Base-by-base conservation (phyloP, 257 asterid genomes). In the Mentha longifolia region DNA sequence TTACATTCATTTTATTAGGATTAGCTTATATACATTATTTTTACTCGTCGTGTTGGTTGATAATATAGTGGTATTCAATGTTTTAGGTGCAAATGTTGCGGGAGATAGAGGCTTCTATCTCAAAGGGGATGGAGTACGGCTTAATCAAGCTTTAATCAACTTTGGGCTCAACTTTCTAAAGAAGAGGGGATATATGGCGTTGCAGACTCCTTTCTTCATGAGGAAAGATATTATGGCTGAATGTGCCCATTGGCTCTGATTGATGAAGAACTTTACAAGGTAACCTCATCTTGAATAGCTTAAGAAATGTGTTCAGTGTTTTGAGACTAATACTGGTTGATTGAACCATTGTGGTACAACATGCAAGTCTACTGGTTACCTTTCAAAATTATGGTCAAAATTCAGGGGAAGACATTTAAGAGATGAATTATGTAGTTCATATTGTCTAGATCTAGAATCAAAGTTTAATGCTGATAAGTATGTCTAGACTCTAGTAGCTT, bases 221-320 rank as follows among this genome's bases (percentile, higher is more conserved):
- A 85, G 90, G 78, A 89, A 91, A 83, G 97, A 88, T 60, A 84
- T 89, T 30, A 91, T 94, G 99, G 95, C 85, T 19, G 91, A 88
- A 72, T 91, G 99, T 83, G 98, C 99, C 65, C 99, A 94, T 72
- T 94, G 78, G 86, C 96, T 25, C 99, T 91, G 65, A 91, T 94
- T 66, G 97, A 94, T 59, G 99, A 94, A 70, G 99, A 94, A 68
- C 99, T 91, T 72, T 94, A 94, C 83, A 89, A 89, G 96, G 99
- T 89, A 76, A 79, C 16, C 42, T 19, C 33, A 67, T 68, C n/a
- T 37, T 55, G 49, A 59, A 68, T 66, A 35, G 61, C 43, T 22
- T 39, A 33, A 47, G 54, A 64, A 63, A 30, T 19, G 16, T 46
- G 6, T 3, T 12, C 17, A 9, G 1, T 17, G 22, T 60, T 59